Evolutionary conservation across 257 asterid species (phyloP).

Genomic region (Capsicum baccatum): DNA sequence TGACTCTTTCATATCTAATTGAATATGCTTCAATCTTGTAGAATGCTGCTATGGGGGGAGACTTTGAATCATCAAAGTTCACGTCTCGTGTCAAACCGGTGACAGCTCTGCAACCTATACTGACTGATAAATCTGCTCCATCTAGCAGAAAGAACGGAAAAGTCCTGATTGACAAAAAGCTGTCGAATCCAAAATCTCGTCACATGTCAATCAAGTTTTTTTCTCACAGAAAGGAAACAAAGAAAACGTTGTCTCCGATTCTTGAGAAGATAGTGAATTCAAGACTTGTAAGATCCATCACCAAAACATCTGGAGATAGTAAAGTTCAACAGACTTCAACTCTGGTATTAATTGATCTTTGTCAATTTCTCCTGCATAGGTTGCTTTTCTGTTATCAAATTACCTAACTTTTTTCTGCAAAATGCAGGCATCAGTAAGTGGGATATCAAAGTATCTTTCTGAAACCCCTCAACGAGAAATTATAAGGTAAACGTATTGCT

Average conservation of each 20-base stretch:
- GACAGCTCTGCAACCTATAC: slow-evolving; percentile 42
- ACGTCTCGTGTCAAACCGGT: slow-evolving; percentile 41
- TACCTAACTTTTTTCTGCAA: slow-evolving; percentile 1
- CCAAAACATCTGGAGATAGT: slow-evolving; percentile 53
- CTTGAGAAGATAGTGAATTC: slow-evolving; percentile 47
- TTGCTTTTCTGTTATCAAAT: slow-evolving; percentile 4
- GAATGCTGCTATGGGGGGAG: slow-evolving; percentile 45
- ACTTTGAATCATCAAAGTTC: slow-evolving; percentile 39
- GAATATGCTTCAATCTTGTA: slow-evolving; percentile 34
- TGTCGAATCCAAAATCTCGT: slow-evolving; percentile 54
- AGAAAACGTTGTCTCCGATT: slow-evolving; percentile 48
- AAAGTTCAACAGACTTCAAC: slow-evolving; percentile 45
- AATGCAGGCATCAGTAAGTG: slow-evolving; percentile 55
- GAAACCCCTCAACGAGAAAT: slow-evolving; percentile 46
- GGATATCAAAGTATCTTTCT: slow-evolving; percentile 41
- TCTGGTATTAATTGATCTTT: slow-evolving; percentile 44
- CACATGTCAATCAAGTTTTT: slow-evolving; percentile 58
- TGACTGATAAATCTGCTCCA: slow-evolving; percentile 40
- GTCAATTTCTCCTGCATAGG: slow-evolving; percentile 26
- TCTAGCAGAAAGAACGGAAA: slow-evolving; percentile 39
- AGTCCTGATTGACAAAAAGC: slow-evolving; percentile 48
- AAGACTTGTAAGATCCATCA: slow-evolving; percentile 46
- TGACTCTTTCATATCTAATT: slow-evolving; percentile 29
- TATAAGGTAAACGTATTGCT: slow-evolving; percentile 47
- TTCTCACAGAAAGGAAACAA: slow-evolving; percentile 43